These are phyloP conservation scores for Mycena olivaceomarginata DNA, from an alignment of 768 basidiomycete genomes.

Conservation along the genomic window DNA sequence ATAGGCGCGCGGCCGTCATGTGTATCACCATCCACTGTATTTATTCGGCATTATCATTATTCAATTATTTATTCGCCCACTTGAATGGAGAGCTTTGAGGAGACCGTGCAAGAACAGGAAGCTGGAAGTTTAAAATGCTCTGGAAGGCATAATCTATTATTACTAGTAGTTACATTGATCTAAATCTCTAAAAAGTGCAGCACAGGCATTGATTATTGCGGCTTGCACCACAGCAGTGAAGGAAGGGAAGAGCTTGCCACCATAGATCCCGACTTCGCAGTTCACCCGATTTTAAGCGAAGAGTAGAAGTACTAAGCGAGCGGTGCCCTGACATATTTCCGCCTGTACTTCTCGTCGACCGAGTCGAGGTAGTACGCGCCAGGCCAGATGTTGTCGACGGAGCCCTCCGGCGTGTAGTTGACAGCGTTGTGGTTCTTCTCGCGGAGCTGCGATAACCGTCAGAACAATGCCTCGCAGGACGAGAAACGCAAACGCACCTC, in stretches of 20 bases:
- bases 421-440: conserved; percentile 97
- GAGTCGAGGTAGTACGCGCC: conserved; percentile 94
- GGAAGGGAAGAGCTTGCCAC: background rate
- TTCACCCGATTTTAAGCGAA: background rate
- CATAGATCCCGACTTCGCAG: background rate
- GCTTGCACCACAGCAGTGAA: background rate
- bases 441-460: conserved; percentile 76
- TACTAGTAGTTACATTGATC: background rate
- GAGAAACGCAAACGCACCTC: conserved; percentile 64
- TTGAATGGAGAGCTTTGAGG: no score
- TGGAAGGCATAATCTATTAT: background rate
- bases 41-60: background rate
- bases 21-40: background rate
- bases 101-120: no score
- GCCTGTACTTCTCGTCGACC: conserved; percentile 93
- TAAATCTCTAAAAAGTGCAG: background rate
- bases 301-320: conserved; percentile 11
- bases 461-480: conserved; percentile 24
- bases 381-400: conserved; percentile 94
- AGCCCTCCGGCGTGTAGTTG: conserved; percentile 90
- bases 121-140: no score
- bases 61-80: no score
- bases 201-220: background rate
- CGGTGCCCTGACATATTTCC: conserved; percentile 79
- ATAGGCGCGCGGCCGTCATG: background rate